Evolutionary conservation across 2,329 filamentous ascomycete species (phyloP), one percentile per base, ranked within the genome.

Genomic region (Aspergillus oerlinghausenensis): DNA sequence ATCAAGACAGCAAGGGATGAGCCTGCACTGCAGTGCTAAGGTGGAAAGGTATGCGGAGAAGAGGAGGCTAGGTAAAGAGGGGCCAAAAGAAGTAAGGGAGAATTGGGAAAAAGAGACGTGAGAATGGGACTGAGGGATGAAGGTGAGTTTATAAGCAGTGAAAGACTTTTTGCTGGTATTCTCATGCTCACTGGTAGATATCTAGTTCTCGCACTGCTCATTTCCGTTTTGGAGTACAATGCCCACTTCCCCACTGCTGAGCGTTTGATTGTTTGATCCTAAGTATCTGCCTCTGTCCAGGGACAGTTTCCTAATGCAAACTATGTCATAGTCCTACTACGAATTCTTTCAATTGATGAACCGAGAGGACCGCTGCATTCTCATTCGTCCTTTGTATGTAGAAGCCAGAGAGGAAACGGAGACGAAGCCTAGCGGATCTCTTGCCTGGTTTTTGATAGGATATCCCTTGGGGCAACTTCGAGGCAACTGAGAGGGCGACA

Each of bases 1-100:
- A 43, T 43, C 49, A 58, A 55, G 42, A 38, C 38, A 49, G 11
- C 14, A 35, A 35, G 52, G 54, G 51, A 17, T 51, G 49, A 50
- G 32, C 32, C 32, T 38, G 32, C 32, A 52, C 21, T 35, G 50
- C 50, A 43, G 19, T 10, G 17, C 49, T 51, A n/a, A 38, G 19
- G 26, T 47, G 54, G 25, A 47, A 42, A 40, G 21, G 47, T 49
- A 54, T 17, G 55, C 21, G 26, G 26, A 29, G 49, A 47, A 28
- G 47, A 43, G 38, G 28, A 25, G 48, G 23, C 32, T 17, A 42
- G 32, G 32, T 35, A 35, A 43, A 51, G 38, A 53, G 48, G 29
- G 17, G 35, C 23, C 50, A 47, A 50, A 51, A 43, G 32, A 56
- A 38, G 14, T 17, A 38, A 17, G 14, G 32, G 14, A 38, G 7